Base-by-base conservation (phyloP, 208 protist species). In the Angomonas deanei region DNA sequence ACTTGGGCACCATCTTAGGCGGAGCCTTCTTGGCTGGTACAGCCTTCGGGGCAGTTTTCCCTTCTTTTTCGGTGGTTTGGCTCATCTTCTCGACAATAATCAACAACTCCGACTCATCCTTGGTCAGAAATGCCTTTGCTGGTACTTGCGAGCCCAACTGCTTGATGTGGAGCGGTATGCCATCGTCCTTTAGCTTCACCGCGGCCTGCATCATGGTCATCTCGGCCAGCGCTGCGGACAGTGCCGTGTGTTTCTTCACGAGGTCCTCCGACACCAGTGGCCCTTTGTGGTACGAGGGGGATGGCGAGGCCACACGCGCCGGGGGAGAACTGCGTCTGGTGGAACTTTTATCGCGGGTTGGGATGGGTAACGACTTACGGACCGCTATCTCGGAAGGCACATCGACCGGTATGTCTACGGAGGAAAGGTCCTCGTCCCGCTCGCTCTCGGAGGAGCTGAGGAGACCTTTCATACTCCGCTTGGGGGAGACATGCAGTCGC, bases 101-200 rank as follows among this genome's bases (percentile, higher is more conserved):
- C 6, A 78, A 65, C 31, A 91, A 38, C 53, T 91, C 77, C 49
- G 28, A 32, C 1, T 39, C 33, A 63, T 89, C 80, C 8, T 21
- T 46, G 2, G 79, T 82, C 36, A 86, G 49, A 39, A 63, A 69
- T 50, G 79, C 50, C 1, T 74, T 56, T 0, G 72, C 42, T 0
- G 78, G 74, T 15, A 86, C 62, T 0, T 54, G 32, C 10, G 30
- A 59, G 5, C 66, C 57, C 0, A 49, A 34, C 24, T 79, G 69
- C 48, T 71, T 66, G 21, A 83, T 68, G 10, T 62, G 30, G 0
- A 83, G 72, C 0, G 30, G 26, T 0, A 83, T 48, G 21, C 77
- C 77, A 13, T 66, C 47, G 49, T 72, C 24, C 6, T 33, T 27
- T 8, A 83, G 62, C 36, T 57, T 30, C n/a, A 42, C 33, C 39